Conservation (phyloP, 768 basidiomycete genomes). For the Pulveroboletus sp. region DNA sequence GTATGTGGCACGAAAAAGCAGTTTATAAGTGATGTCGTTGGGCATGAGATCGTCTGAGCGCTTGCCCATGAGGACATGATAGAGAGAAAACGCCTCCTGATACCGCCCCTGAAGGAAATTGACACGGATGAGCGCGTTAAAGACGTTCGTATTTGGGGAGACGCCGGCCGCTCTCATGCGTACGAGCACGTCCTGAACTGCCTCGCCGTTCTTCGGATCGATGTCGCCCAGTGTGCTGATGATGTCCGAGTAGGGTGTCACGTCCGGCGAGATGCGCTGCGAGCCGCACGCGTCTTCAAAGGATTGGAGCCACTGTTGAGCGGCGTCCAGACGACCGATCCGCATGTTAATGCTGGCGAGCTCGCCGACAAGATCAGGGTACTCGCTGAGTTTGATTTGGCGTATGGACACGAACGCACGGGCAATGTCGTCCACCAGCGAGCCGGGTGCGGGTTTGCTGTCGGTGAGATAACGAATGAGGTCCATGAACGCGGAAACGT, state of each 20-base stretch:
- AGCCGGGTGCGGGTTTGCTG: constrained; percentile 10
- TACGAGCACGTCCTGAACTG: constrained; percentile 35
- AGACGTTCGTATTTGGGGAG: constrained; percentile 37
- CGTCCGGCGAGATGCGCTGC: constrained; percentile 10
- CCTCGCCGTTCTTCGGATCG: constrained; percentile 26
- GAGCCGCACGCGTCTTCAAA: constrained; percentile 22
- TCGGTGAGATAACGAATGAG: constrained; percentile 21
- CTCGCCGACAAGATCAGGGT: constrained; percentile 32
- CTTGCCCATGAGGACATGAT: constrained; percentile 36
- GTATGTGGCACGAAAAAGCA: constrained; percentile 36
- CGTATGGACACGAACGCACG: constrained; percentile 18
- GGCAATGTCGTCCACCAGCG: constrained; percentile 22
- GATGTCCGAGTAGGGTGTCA: constrained; percentile 37
- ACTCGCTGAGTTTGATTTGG: constrained; percentile 23
- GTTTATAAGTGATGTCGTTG: constrained; percentile 46
- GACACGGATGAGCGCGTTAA: constrained; percentile 46
- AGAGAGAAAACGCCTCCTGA: constrained; percentile 41
- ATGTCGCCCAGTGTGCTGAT: constrained; percentile 36
- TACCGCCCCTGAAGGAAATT: constrained; percentile 33
- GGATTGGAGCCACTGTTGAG: constrained; percentile 28
- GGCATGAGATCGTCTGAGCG: constrained; percentile 28
- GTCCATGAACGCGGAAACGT: constrained; percentile 24
- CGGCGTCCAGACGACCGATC: constrained; percentile 29
- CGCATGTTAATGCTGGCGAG: constrained; percentile 37
- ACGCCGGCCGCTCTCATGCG: constrained; percentile 39